Conservation (phyloP, 768 basidiomycete species). For the Guyanaporus albipodus region DNA sequence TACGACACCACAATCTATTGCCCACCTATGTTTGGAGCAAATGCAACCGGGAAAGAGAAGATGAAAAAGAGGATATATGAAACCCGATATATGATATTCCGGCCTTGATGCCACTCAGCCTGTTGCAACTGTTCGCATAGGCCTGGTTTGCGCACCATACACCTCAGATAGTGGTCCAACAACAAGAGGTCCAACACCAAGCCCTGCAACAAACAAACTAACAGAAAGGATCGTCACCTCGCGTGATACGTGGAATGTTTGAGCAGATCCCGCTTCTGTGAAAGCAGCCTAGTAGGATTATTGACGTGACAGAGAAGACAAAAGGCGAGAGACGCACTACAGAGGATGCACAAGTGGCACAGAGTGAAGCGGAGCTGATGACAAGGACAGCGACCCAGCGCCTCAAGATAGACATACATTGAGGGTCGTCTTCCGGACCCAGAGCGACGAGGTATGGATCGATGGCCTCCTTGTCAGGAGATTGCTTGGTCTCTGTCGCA, state of each 20-base stretch:
- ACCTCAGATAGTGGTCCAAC: conserved; percentile 43
- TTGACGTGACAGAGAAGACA: neutral
- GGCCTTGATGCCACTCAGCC: conserved; percentile 37
- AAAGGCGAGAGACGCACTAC: conserved; percentile 37
- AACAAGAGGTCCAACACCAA: conserved; percentile 33
- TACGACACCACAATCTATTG: neutral
- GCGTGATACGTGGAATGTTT: conserved; percentile 47
- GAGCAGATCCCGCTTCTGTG: conserved; percentile 56
- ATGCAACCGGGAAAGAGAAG: conserved; percentile 70
- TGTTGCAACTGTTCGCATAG: neutral
- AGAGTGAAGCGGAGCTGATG: conserved; percentile 45
- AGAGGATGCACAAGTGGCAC: conserved; percentile 54
- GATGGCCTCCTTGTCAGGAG: conserved; percentile 1
- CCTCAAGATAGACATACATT: conserved; percentile 35
- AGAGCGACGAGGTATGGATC: conserved; percentile 33
- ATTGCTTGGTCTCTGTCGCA: neutral
- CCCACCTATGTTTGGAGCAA: conserved; percentile 60
- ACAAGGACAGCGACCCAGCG: conserved; percentile 49
- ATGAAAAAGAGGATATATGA: conserved; percentile 61
- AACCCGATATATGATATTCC: conserved; percentile 56
- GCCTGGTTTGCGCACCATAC: conserved; percentile 20
- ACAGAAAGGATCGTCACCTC: conserved; percentile 50
- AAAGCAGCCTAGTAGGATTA: conserved; percentile 45
- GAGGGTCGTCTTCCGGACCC: conserved; percentile 41
- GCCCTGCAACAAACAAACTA: conserved; percentile 41